These are phyloP conservation scores for Phytophthora sojae DNA, from an alignment of 352 stramenopile genomes.

Conservation along the genomic window DNA sequence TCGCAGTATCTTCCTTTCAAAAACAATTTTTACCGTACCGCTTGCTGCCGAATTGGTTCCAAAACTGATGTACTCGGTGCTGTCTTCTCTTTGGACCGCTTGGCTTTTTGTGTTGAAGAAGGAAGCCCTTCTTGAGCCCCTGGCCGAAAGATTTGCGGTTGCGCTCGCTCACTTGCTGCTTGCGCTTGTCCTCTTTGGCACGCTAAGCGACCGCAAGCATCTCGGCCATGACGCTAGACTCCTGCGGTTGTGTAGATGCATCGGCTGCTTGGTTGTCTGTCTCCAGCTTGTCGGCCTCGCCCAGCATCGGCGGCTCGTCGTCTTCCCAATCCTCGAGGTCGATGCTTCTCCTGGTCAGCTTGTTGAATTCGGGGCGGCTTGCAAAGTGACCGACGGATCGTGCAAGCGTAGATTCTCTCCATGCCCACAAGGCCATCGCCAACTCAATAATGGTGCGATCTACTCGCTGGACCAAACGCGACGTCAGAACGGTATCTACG, in stretches of 20 bases:
- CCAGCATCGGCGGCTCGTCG: conserved; percentile 63
- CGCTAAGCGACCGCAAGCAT: conserved; percentile 66
- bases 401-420: too few relatives aligned
- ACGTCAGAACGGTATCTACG: too few relatives aligned
- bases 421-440: too few relatives aligned
- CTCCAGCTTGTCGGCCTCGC: conserved; percentile 20
- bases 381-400: conserved; percentile 12
- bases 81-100: conserved; percentile 16
- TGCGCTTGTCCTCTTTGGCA: conserved; percentile 61
- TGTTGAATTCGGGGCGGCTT: conserved; percentile 7
- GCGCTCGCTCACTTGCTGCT: conserved; percentile 52
- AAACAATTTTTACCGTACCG: too few relatives aligned
- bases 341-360: conserved; percentile 18
- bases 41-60: conserved; percentile 19
- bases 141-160: conserved; percentile 60
- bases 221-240: conserved; percentile 76
- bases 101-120: conserved; percentile 60
- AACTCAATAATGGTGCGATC: too few relatives aligned
- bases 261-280: conserved; percentile 45
- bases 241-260: conserved; percentile 9
- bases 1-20: too few relatives aligned
- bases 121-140: conserved; percentile 75
- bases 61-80: conserved; percentile 7
- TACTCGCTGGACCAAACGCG: too few relatives aligned
- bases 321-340: conserved; percentile 32